phyloP scores from a whole-genome alignment of 176 grass and related monocot genomes.

The Aegilops tauschii region DNA sequence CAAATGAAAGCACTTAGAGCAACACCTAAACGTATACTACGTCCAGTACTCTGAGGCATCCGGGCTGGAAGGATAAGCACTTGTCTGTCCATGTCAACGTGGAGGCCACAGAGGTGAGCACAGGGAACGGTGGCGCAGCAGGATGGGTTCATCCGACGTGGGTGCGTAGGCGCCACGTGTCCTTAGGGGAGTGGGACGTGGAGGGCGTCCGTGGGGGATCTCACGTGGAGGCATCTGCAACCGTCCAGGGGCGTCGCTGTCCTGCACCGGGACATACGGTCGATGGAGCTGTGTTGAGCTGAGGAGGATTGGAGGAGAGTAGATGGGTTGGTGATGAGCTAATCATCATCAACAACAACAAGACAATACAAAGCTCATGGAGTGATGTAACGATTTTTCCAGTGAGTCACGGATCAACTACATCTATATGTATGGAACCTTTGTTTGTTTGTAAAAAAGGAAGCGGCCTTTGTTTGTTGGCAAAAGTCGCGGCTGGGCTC shows the following conservation, averaged over 20 bases:
- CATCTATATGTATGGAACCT: neutral
- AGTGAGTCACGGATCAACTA: neutral
- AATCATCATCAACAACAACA: neutral
- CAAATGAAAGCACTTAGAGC: neutral
- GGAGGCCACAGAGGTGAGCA: neutral
- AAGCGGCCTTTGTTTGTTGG: too few relatives aligned
- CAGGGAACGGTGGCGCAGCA: neutral
- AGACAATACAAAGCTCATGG: too few relatives aligned
- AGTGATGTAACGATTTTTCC: too few relatives aligned
- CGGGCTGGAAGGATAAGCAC: neutral
- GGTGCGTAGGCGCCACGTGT: neutral
- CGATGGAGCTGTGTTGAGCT: neutral
- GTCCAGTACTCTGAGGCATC: neutral
- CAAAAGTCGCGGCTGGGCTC: too few relatives aligned
- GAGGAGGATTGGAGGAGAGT: neutral
- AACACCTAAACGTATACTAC: neutral
- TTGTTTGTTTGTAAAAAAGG: too few relatives aligned
- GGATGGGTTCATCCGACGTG: neutral
- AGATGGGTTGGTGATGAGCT: constrained; percentile 21
- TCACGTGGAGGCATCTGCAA: constrained; percentile 8
- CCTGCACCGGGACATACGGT: neutral
- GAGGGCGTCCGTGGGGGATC: neutral
- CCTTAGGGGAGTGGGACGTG: neutral
- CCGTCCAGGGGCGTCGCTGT: neutral
- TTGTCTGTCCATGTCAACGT: too few relatives aligned